These are phyloP conservation scores for Microdochium bolleyi DNA, from an alignment of 2,329 filamentous ascomycete genomes.

Conservation along the genomic window DNA sequence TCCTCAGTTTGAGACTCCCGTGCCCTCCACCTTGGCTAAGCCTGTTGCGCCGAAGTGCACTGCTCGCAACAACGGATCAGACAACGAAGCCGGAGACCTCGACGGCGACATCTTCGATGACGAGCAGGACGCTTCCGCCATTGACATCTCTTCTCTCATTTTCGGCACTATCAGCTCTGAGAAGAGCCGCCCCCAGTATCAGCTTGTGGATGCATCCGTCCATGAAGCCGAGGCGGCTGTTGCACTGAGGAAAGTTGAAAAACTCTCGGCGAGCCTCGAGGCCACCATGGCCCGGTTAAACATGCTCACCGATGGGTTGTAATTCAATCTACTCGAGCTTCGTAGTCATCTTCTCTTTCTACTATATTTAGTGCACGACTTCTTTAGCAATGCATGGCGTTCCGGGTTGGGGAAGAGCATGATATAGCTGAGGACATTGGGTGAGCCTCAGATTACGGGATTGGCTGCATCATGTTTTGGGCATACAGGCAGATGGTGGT, in stretches of 20 bases:
- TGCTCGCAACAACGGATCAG: slow-evolving; percentile 12
- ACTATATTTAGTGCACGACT: not conserved
- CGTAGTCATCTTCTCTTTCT: not conserved
- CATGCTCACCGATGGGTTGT: slow-evolving; percentile 21
- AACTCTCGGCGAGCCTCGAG: slow-evolving; percentile 33
- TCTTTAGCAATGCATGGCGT: slow-evolving; percentile 1
- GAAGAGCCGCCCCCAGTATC: slow-evolving; percentile 55
- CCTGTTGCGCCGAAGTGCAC: slow-evolving; percentile 18
- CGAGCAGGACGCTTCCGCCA: slow-evolving; percentile 16
- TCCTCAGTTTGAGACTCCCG: slow-evolving; percentile 41
- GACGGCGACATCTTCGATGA: slow-evolving; percentile 57
- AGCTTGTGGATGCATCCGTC: slow-evolving; percentile 53
- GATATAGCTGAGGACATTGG: too few species aligned
- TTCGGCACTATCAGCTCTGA: slow-evolving; percentile 41
- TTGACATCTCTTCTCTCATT: slow-evolving; percentile 25
- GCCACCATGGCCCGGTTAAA: slow-evolving; percentile 27
- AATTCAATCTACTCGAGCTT: slow-evolving; percentile 2
- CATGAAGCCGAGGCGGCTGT: slow-evolving; percentile 34
- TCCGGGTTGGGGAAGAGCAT: not conserved
- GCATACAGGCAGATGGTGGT: too few species aligned
- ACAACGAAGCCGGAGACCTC: slow-evolving; percentile 18
- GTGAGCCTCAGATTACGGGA: too few species aligned
- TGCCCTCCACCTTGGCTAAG: slow-evolving; percentile 19
- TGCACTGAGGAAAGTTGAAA: slow-evolving; percentile 41
- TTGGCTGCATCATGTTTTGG: too few species aligned